phyloP scores from a whole-genome alignment of 1,284 basidiomycete genomes.

The Puccinia horiana region DNA sequence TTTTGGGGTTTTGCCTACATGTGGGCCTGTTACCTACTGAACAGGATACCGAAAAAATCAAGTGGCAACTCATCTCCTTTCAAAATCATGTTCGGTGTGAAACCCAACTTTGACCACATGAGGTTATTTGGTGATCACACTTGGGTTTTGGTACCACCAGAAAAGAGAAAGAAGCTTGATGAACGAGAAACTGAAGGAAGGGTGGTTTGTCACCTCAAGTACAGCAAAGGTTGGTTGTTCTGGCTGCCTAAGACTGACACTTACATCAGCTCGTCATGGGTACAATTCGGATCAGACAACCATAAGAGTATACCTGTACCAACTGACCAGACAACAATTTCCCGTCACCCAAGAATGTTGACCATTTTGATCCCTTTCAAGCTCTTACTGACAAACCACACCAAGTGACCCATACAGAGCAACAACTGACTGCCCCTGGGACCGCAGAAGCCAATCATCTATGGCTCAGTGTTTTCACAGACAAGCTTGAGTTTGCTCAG shows the following conservation, averaged over 20 bases:
- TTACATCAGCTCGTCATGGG: background rate
- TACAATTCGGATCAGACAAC: background rate
- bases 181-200: background rate
- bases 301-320: too few species aligned
- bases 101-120: background rate
- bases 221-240: conserved; percentile 26
- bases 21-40: background rate
- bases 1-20: conserved; percentile 23
- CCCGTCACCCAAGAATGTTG: too few species aligned
- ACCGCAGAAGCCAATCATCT: background rate
- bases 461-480: background rate
- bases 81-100: background rate
- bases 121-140: background rate
- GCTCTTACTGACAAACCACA: background rate
- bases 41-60: background rate
- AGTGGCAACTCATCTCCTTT: background rate
- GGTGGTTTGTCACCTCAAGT: background rate
- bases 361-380: background rate
- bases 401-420: too few species aligned
- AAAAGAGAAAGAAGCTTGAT: conserved; percentile 20
- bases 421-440: too few species aligned
- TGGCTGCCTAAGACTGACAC: background rate
- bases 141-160: background rate
- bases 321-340: background rate
- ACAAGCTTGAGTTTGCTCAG: background rate